Evolutionary conservation across 306 rosid genomes (phyloP).

Genomic region (Arachis hypogaea): DNA sequence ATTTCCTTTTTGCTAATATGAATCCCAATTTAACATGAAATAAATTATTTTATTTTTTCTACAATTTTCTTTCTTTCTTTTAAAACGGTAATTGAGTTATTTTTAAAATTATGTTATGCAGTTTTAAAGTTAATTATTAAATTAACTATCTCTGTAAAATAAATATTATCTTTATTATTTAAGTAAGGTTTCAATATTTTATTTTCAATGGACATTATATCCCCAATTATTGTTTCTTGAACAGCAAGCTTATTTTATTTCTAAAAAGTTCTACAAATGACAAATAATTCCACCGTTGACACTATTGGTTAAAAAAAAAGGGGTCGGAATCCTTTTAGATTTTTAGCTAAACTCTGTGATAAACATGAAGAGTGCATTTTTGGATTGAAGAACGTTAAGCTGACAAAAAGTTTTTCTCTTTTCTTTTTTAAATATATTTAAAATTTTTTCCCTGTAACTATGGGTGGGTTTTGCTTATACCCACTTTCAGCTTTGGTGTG

Average conservation of each 20-base stretch:
- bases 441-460: too few relatives aligned
- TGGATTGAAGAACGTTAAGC: constrained; percentile 21
- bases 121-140: too few relatives aligned
- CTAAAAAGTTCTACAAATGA: not conserved
- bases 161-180: too few relatives aligned
- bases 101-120: not conserved
- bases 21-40: constrained; percentile 23
- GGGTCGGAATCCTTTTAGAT: constrained; percentile 31
- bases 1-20: not conserved
- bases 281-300: not conserved
- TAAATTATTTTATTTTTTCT: not conserved
- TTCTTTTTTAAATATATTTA: not conserved
- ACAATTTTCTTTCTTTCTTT: constrained; percentile 25
- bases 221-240: constrained; percentile 44
- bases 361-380: constrained; percentile 25
- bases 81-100: not conserved
- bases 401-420: constrained; percentile 28
- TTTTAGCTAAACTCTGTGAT: constrained; percentile 37
- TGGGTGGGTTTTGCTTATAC: constrained; percentile 6
- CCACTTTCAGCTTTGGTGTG: not conserved
- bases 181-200: not conserved
- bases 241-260: constrained; percentile 40
- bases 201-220: not conserved
- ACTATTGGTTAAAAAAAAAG: not conserved
- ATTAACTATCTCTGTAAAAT: too few relatives aligned